Base-by-base conservation (phyloP, 176 grass and related monocot genomes). In the Carex pumila region DNA sequence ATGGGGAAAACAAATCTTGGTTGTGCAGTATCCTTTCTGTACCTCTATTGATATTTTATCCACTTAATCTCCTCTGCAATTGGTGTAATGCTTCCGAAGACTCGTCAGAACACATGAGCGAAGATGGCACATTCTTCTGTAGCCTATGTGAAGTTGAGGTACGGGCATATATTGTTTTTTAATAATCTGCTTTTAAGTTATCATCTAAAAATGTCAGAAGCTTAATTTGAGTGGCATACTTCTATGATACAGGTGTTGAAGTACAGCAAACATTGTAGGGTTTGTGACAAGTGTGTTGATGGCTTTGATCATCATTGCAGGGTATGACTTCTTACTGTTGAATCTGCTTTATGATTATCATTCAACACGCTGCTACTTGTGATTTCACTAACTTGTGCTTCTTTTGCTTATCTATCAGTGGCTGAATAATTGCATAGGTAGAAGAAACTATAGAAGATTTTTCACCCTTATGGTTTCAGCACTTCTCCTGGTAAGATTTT, bases 271-370 rank as follows among this genome's bases (percentile, higher is more conserved):
- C 96, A 98, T 81, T 98, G 96, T 21, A 93, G 96, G 85, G 96
- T 98, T 45, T 98, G 96, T 47, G 96, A 98, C 86, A 98, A 98
- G 79, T 98, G 96, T 84, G 93, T 98, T 67, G 96, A 95, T 72
- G 96, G 96, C 22, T 98, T 98, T 60, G 96, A 98, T 92, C 96
- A 98, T 86, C 96, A 98, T 60, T 98, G 96, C 86, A 93, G 96
- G 62, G 96, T 98, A 90, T 53, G 14, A 59, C 49, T 39, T 74
- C 32, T 85, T 34, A 37, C 61, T 86, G 18, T 85, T 85, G 14
- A 56, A 34, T 78, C 58, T 65, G 18, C 56, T 53, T 62, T 47
- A 13, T 88, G 41, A 81, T 75, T 45, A 54, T 64, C 19, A 60
- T 14, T 25, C 29, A 68, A 57, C 32, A 49, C 54, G 7, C 21